Evolutionary conservation across 2,329 filamentous ascomycete species (phyloP).

Genomic region (Nectriaceae sp.): DNA sequence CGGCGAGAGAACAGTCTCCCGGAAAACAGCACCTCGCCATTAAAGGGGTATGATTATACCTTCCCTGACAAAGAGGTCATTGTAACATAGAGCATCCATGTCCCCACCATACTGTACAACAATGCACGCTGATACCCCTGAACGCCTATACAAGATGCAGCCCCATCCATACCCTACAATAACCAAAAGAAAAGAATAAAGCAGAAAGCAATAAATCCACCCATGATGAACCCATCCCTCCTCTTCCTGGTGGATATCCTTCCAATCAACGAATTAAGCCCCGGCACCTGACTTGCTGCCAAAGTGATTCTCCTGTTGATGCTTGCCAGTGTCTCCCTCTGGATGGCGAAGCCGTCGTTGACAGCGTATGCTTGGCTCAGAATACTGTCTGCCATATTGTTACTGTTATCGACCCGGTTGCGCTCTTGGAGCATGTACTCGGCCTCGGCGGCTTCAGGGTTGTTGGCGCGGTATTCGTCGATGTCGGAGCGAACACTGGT

Average conservation of each 20-base stretch:
- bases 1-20: slow-evolving; percentile 35
- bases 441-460: slow-evolving; percentile 81
- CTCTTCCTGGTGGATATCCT: slow-evolving; percentile 94
- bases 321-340: slow-evolving; percentile 83
- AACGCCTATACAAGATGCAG: slow-evolving; percentile 35
- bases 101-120: slow-evolving; percentile 35
- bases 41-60: slow-evolving; percentile 26
- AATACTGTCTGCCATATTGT: slow-evolving; percentile 86
- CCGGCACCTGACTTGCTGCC: slow-evolving; percentile 88
- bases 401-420: slow-evolving; percentile 80
- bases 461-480: slow-evolving; percentile 79
- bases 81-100: slow-evolving; percentile 30
- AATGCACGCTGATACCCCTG: slow-evolving; percentile 39
- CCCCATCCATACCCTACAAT: slow-evolving; percentile 47
- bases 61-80: slow-evolving; percentile 15
- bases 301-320: slow-evolving; percentile 90
- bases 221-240: slow-evolving; percentile 92
- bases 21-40: slow-evolving; percentile 33
- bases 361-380: slow-evolving; percentile 95
- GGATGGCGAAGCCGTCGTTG: slow-evolving; percentile 84
- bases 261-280: slow-evolving; percentile 87
- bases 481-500: slow-evolving; percentile 92
- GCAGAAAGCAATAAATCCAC: slow-evolving; percentile 87
- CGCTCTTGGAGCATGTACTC: slow-evolving; percentile 98
- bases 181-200: slow-evolving; percentile 84